These are phyloP conservation scores for Exophiala xenobiotica DNA, from an alignment of 2,329 filamentous ascomycete species.

Conservation along the genomic window DNA sequence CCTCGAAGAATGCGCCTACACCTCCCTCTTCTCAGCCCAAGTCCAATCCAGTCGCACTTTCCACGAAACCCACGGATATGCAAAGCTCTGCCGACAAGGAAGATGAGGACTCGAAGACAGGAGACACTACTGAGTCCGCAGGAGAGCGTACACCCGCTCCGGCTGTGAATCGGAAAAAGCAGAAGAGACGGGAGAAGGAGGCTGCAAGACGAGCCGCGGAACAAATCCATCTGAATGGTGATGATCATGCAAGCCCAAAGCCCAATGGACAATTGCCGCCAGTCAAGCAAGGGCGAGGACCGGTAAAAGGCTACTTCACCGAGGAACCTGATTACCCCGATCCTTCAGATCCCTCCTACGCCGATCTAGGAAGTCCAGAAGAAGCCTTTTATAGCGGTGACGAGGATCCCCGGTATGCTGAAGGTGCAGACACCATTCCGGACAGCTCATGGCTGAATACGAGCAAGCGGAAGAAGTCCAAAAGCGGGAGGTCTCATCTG, in stretches of 20 bases:
- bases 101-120: constrained; percentile 30
- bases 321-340: constrained; percentile 36
- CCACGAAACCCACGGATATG: constrained; percentile 28
- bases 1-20: constrained; percentile 17
- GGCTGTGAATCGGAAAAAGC: constrained; percentile 85
- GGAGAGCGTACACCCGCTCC: constrained; percentile 36
- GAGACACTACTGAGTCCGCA: constrained; percentile 33
- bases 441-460: constrained; percentile 30
- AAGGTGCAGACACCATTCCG: constrained; percentile 31
- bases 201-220: constrained; percentile 68
- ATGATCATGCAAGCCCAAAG: constrained; percentile 9
- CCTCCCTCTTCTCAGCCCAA: constrained; percentile 14
- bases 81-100: constrained; percentile 30
- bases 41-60: constrained; percentile 10
- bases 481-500: constrained; percentile 12
- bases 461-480: constrained; percentile 36
- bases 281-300: constrained; percentile 29
- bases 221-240: constrained; percentile 31
- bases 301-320: constrained; percentile 32
- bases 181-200: constrained; percentile 84
- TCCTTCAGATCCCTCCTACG: constrained; percentile 36
- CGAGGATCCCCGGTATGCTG: constrained; percentile 43
- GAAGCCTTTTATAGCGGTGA: constrained; percentile 59
- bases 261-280: constrained; percentile 25
- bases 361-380: constrained; percentile 50